phyloP scores from a whole-genome alignment of 768 basidiomycete genomes.

The Suillus brevipes region DNA sequence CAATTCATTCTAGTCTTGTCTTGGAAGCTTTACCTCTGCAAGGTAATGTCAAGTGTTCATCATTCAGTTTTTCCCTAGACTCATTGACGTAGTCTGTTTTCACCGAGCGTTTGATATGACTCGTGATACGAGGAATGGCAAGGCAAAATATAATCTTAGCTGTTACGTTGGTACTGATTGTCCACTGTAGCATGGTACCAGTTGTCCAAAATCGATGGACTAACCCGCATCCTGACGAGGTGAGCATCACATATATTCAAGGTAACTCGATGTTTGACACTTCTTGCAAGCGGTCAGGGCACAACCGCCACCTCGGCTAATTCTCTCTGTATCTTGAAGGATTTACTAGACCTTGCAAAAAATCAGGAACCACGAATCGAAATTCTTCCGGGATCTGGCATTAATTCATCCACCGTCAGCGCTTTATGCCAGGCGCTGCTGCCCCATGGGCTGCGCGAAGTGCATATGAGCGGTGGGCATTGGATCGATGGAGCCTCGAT shows the following conservation, averaged over 20 bases:
- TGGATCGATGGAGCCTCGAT: constrained; percentile 59
- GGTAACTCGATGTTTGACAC: background rate
- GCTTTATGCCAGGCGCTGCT: constrained; percentile 50
- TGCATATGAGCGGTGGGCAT: constrained; percentile 73
- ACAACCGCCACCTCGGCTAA: constrained; percentile 37
- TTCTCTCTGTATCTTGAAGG: constrained; percentile 42
- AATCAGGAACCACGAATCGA: constrained; percentile 12
- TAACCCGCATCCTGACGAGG: constrained; percentile 83
- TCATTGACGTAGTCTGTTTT: constrained; percentile 59
- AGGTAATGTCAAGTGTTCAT: constrained; percentile 40
- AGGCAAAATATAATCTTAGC: constrained; percentile 3
- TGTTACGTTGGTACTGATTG: constrained; percentile 3
- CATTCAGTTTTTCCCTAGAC: background rate
- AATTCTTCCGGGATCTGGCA: constrained; percentile 77
- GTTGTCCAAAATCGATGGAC: constrained; percentile 56
- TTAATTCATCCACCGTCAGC: constrained; percentile 58
- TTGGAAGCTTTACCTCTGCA: constrained; percentile 60
- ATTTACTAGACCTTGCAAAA: constrained; percentile 36
- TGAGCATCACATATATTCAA: constrained; percentile 24
- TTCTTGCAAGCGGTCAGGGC: constrained; percentile 50
- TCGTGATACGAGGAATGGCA: constrained; percentile 53
- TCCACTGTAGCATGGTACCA: constrained; percentile 34
- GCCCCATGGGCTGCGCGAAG: constrained; percentile 59
- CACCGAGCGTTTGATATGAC: constrained; percentile 82
- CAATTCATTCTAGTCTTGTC: constrained; percentile 43